A percentile compares a stretch with the other conserved stretches of the same genome.
Evolutionary conservation across 495 filamentous ascomycete genomes (phyloP).

Genomic region (Oidiodendron maius): DNA sequence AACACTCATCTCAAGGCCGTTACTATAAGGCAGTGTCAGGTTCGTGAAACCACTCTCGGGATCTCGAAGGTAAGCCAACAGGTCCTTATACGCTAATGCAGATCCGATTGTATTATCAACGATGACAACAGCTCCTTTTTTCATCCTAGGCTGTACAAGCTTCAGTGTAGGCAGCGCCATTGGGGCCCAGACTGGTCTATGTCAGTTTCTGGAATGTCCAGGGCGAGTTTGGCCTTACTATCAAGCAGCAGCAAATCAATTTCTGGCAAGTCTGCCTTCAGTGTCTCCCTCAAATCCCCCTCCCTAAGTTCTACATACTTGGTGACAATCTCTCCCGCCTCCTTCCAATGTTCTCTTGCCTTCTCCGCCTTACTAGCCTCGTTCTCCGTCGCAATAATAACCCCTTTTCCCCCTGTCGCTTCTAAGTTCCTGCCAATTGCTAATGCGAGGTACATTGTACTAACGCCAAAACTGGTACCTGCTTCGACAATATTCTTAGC

Average conservation of each 20-base stretch:
- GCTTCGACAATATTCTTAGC: conserved; percentile 49
- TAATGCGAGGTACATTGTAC: conserved; percentile 53
- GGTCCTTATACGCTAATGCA: conserved; percentile 20
- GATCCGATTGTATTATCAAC: conserved; percentile 40
- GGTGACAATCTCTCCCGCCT: conserved; percentile 35
- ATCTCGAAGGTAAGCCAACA: conserved; percentile 29
- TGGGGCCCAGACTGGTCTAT: conserved; percentile 43
- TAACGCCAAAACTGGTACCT: conserved; percentile 54
- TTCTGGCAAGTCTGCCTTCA: conserved; percentile 32
- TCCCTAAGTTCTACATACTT: conserved; percentile 43
- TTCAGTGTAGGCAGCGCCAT: conserved; percentile 44
- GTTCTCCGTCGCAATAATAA: conserved; percentile 50
- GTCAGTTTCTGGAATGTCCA: background rate
- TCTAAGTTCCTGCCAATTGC: conserved; percentile 31
- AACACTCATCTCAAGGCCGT: conserved; percentile 29
- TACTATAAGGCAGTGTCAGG: conserved; percentile 24
- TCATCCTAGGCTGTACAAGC: conserved; percentile 36
- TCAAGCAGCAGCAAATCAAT: conserved; percentile 50
- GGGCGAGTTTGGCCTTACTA: conserved; percentile 32
- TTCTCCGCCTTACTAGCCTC: conserved; percentile 38
- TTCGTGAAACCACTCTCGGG: conserved; percentile 23
- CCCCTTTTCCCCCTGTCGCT: conserved; percentile 21
- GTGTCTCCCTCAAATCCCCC: conserved; percentile 47
- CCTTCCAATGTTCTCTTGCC: conserved; percentile 41
- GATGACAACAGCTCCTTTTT: conserved; percentile 43